Evolutionary conservation across 257 asterid genomes (phyloP).

Genomic region (Striga asiatica): DNA sequence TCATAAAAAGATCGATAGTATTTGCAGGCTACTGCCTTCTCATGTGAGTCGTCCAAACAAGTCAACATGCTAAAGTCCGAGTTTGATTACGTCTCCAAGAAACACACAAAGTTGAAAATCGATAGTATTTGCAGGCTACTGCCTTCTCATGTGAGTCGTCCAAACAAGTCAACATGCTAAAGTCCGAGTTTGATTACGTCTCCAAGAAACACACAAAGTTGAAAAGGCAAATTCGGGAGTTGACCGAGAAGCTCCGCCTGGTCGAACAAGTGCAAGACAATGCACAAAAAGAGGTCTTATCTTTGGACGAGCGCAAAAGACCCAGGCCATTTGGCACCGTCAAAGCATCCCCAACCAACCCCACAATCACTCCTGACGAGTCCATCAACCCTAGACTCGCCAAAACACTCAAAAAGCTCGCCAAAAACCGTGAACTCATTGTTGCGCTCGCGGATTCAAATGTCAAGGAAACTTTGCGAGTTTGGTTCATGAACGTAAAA

Average conservation of each 20-base stretch:
- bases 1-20: too few relatives aligned
- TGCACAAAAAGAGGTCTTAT: constrained; percentile 39
- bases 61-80: constrained; percentile 37
- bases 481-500: constrained; percentile 52
- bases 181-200: constrained; percentile 34
- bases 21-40: constrained; percentile 25
- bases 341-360: constrained; percentile 36
- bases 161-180: constrained; percentile 34
- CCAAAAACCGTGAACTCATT: constrained; percentile 40
- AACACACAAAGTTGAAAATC: constrained; percentile 25
- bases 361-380: constrained; percentile 38
- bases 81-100: constrained; percentile 28
- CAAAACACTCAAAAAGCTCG: constrained; percentile 35
- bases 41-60: constrained; percentile 39
- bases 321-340: constrained; percentile 53
- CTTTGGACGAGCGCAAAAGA: constrained; percentile 28
- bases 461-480: constrained; percentile 35
- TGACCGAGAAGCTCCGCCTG: constrained; percentile 28
- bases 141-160: constrained; percentile 34
- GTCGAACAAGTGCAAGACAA: constrained; percentile 37
- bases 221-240: constrained; percentile 24
- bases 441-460: constrained; percentile 57
- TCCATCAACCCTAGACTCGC: constrained; percentile 54
- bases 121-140: constrained; percentile 20
- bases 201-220: constrained; percentile 25